Conservation (phyloP, 2,329 filamentous ascomycete species). For the Ophiostoma fasciatum region DNA sequence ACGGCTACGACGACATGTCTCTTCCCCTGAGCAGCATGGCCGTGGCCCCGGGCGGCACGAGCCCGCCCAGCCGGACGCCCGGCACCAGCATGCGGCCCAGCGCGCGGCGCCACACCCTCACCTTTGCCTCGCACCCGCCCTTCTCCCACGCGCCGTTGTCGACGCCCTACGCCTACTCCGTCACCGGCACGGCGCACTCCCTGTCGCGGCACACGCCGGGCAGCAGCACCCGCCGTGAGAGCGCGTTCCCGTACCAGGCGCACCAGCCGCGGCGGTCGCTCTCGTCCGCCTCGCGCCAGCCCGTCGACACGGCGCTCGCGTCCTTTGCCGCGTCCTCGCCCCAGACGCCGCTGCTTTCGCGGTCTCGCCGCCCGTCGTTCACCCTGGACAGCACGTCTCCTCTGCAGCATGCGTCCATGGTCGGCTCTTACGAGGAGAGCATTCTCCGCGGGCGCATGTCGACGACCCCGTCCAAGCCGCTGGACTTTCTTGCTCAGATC, state of each 20-base stretch:
- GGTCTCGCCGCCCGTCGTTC: constrained; percentile 53
- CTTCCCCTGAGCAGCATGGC: constrained; percentile 36
- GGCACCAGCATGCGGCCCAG: constrained; percentile 9
- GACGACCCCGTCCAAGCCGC: constrained; percentile 78
- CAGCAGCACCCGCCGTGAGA: constrained; percentile 40
- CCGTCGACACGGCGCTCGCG: constrained; percentile 12
- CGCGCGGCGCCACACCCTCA: constrained; percentile 55
- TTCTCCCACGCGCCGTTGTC: constrained; percentile 21
- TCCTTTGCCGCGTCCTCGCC: constrained; percentile 15
- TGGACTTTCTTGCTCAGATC: constrained; percentile 90
- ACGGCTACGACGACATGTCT: constrained; percentile 25
- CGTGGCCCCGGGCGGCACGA: constrained; percentile 21
- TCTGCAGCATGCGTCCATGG: constrained; percentile 83
- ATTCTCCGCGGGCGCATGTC: constrained; percentile 94
- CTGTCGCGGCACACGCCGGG: constrained; percentile 20
- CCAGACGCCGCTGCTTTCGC: constrained; percentile 34
- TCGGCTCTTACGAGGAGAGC: constrained; percentile 94
- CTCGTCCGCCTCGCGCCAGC: constrained; percentile 38
- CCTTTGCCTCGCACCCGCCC: constrained; percentile 34
- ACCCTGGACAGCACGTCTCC: constrained; percentile 61
- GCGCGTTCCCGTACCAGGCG: constrained; percentile 52
- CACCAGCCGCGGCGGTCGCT: constrained; percentile 67
- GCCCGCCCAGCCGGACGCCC: constrained; percentile 13
- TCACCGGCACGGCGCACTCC: constrained; percentile 6
- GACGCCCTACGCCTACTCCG: constrained; percentile 13